Percentiles rank a stretch among this genome's conserved stretches.
These are phyloP conservation scores for Kwoniella bestiolae DNA, from an alignment of 768 basidiomycete genomes.

Conservation along the genomic window DNA sequence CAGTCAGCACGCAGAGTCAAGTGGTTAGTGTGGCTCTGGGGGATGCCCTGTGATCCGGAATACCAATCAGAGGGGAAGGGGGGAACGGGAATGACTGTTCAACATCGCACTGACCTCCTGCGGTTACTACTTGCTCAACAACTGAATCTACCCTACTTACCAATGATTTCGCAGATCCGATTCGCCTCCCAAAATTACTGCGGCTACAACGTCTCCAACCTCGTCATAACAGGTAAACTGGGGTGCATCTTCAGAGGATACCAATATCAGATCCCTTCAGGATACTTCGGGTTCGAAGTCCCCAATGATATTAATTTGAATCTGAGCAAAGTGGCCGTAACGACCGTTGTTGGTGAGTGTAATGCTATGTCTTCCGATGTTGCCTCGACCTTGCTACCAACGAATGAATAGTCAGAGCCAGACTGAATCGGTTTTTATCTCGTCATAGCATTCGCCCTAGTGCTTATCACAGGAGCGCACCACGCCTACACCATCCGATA, in stretches of 20 bases:
- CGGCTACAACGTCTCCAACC: slow-evolving; percentile 49
- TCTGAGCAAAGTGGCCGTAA: slow-evolving; percentile 39
- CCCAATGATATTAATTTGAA: slow-evolving; percentile 39
- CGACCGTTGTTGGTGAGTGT: slow-evolving; percentile 30
- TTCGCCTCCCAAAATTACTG: slow-evolving; percentile 33
- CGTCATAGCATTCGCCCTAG: slow-evolving; percentile 38
- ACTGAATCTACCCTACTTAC: not conserved
- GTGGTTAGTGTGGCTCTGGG: too few relatives aligned
- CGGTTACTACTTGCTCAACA: not conserved
- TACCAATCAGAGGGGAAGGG: too few relatives aligned
- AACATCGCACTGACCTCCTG: too few relatives aligned
- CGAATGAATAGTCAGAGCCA: too few relatives aligned
- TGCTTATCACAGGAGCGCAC: slow-evolving; percentile 31
- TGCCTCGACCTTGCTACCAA: too few relatives aligned
- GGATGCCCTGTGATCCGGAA: too few relatives aligned
- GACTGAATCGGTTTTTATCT: not conserved
- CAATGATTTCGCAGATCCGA: slow-evolving; percentile 4
- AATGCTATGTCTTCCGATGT: too few relatives aligned
- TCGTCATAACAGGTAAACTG: slow-evolving; percentile 42
- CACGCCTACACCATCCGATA: slow-evolving; percentile 50
- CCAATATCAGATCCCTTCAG: slow-evolving; percentile 41
- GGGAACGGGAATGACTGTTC: too few relatives aligned
- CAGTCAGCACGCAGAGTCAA: slow-evolving; percentile 36
- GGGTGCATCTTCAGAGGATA: slow-evolving; percentile 47
- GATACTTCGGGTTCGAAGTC: slow-evolving; percentile 46